Percentiles rank a stretch among this genome's conserved stretches.
These are phyloP conservation scores for Arxiozyma bovina DNA, from an alignment of 1,139 yeast species.

Conservation along the genomic window DNA sequence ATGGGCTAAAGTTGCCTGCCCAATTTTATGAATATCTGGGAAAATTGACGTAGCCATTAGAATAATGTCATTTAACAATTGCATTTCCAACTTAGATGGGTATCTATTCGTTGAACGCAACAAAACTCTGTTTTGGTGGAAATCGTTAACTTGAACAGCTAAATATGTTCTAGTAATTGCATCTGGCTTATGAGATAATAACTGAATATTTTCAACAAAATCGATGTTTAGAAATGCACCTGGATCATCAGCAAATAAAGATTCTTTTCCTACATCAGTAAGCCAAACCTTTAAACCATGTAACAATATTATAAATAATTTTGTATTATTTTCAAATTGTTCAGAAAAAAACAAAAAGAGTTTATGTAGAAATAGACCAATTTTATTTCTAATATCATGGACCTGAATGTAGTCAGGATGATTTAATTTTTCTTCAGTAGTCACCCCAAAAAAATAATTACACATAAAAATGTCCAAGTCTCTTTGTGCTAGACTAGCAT, in stretches of 20 bases:
- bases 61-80: constrained; percentile 61
- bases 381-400: constrained; percentile 50
- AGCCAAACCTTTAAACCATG: constrained; percentile 73
- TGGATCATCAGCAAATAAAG: constrained; percentile 50
- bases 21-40: constrained; percentile 57
- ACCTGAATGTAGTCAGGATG: constrained; percentile 50
- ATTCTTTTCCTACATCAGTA: constrained; percentile 71
- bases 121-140: constrained; percentile 66
- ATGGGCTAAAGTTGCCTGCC: constrained; percentile 60
- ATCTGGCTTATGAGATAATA: constrained; percentile 39
- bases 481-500: constrained; percentile 35
- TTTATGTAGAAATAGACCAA: constrained; percentile 63
- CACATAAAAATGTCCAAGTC: constrained; percentile 37
- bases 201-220: constrained; percentile 40
- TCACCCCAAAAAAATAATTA: constrained; percentile 41
- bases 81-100: constrained; percentile 61
- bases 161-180: constrained; percentile 74
- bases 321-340: constrained; percentile 59
- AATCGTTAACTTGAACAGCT: constrained; percentile 65
- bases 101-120: constrained; percentile 70
- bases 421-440: constrained; percentile 39
- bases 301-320: constrained; percentile 56
- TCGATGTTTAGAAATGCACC: constrained; percentile 38
- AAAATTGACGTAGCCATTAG: constrained; percentile 62
- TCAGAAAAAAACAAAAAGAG: constrained; percentile 43